These are phyloP conservation scores for Chalciporus sphaerocephalus DNA, from an alignment of 768 basidiomycete genomes.

Conservation along the genomic window DNA sequence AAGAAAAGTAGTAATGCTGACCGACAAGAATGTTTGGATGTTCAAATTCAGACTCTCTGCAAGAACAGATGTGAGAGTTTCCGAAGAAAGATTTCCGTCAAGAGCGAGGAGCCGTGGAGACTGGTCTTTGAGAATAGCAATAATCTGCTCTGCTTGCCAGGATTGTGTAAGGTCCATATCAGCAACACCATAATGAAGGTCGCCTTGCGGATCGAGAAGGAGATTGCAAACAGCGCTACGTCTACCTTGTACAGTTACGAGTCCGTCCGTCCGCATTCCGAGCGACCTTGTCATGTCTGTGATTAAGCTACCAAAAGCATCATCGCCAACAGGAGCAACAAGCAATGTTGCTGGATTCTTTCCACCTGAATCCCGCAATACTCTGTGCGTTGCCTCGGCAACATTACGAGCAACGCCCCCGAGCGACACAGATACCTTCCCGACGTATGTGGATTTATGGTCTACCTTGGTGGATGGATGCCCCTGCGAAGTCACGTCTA, in stretches of 20 bases:
- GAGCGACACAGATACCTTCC: slow-evolving; percentile 62
- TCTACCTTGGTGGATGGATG: slow-evolving; percentile 29
- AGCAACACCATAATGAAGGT: slow-evolving; percentile 80
- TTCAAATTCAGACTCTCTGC: slow-evolving; percentile 42
- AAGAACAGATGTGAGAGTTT: slow-evolving; percentile 49
- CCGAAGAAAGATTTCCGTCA: slow-evolving; percentile 69
- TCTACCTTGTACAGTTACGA: slow-evolving; percentile 40
- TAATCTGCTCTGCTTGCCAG: slow-evolving; percentile 47
- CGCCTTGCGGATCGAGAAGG: slow-evolving; percentile 67
- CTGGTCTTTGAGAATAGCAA: slow-evolving; percentile 44
- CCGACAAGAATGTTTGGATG: slow-evolving; percentile 70
- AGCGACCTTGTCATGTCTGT: slow-evolving; percentile 48
- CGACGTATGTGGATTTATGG: slow-evolving; percentile 76
- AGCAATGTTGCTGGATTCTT: slow-evolving; percentile 45
- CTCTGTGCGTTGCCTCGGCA: slow-evolving; percentile 80
- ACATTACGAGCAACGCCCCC: slow-evolving; percentile 97
- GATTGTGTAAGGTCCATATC: slow-evolving; percentile 76
- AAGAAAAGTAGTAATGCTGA: slow-evolving; percentile 4
- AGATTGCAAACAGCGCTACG: slow-evolving; percentile 85
- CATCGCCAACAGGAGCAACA: slow-evolving; percentile 71
- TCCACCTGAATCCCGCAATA: slow-evolving; percentile 36
- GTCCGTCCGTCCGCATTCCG: slow-evolving; percentile 82
- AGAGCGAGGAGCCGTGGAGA: slow-evolving; percentile 60
- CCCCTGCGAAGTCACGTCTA: slow-evolving; percentile 75
- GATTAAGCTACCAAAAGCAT: slow-evolving; percentile 71